Conservation (phyloP, 2,329 filamentous ascomycete species). For the Monosporascus sp. region DNA sequence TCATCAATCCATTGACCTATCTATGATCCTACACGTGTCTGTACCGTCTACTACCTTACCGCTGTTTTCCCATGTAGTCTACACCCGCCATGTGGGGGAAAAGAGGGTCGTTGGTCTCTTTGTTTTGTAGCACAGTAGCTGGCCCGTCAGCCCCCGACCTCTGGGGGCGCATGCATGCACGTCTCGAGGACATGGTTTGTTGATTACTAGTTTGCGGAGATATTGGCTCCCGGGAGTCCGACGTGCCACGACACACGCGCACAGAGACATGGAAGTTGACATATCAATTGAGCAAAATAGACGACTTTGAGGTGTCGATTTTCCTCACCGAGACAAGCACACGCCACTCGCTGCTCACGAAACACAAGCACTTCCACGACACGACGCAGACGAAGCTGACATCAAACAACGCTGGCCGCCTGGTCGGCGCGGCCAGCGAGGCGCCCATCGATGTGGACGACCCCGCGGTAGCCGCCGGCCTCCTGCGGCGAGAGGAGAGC, state of each 20-base stretch:
- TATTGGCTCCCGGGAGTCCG: background rate
- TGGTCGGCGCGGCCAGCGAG: constrained; percentile 52
- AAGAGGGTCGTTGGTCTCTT: background rate
- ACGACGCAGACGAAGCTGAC: constrained; percentile 47
- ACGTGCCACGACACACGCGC: background rate
- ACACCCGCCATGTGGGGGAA: background rate
- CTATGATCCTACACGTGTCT: background rate
- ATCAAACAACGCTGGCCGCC: constrained; percentile 54
- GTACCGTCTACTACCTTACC: background rate
- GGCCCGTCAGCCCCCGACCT: background rate
- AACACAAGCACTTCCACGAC: constrained; percentile 72
- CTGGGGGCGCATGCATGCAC: background rate
- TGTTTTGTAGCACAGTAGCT: background rate
- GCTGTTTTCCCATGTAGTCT: background rate
- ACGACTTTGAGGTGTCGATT: constrained; percentile 93
- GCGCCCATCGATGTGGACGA: constrained; percentile 48
- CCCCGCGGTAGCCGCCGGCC: constrained; percentile 28
- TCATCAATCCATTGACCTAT: too few relatives aligned
- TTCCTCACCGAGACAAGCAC: constrained; percentile 85
- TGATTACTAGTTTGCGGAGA: background rate
- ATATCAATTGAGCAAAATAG: constrained; percentile 39
- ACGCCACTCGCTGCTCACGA: constrained; percentile 79
- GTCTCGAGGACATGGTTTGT: background rate
- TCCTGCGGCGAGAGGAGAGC: constrained; percentile 51
- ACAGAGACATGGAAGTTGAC: constrained; percentile 7